phyloP scores from a whole-genome alignment of 2,329 filamentous ascomycete genomes.

The Nigrospora sphaerica region DNA sequence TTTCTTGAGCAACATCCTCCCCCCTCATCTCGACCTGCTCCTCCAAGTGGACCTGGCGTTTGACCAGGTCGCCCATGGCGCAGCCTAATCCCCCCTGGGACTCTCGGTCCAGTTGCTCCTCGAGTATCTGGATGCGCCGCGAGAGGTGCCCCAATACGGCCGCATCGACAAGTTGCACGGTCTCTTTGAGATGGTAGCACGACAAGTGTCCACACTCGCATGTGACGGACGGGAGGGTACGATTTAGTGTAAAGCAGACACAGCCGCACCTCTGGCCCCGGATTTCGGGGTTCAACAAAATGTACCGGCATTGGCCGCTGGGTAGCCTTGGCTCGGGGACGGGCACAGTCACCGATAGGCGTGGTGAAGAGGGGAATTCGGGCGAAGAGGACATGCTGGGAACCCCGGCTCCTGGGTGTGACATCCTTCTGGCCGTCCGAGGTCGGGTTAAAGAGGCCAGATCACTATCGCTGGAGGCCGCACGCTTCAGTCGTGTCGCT shows the following conservation, averaged over 20 bases:
- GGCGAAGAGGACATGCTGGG: too few species aligned
- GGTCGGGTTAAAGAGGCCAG: too few species aligned
- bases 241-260: constrained; percentile 48
- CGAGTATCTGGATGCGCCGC: constrained; percentile 35
- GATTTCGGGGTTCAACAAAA: constrained; percentile 48
- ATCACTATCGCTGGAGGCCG: too few species aligned
- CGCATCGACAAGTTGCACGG: constrained; percentile 33
- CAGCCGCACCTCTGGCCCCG: constrained; percentile 53
- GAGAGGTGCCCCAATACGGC: constrained; percentile 42
- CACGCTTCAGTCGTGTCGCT: too few species aligned
- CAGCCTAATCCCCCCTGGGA: constrained; percentile 28
- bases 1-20: constrained; percentile 42
- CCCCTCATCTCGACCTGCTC: constrained; percentile 46
- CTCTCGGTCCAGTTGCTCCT: constrained; percentile 32
- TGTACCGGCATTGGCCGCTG: constrained; percentile 52
- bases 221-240: constrained; percentile 42
- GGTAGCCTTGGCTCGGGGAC: constrained; percentile 42
- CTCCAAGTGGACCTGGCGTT: constrained; percentile 43
- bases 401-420: too few species aligned
- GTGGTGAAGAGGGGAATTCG: too few species aligned
- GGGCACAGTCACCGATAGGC: neutral
- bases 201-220: constrained; percentile 55
- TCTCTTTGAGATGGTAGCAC: constrained; percentile 48
- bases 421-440: too few species aligned
- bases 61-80: constrained; percentile 22